Evolutionary conservation across 805 yeast species (phyloP).

Genomic region (Myxozyma neglecta): DNA sequence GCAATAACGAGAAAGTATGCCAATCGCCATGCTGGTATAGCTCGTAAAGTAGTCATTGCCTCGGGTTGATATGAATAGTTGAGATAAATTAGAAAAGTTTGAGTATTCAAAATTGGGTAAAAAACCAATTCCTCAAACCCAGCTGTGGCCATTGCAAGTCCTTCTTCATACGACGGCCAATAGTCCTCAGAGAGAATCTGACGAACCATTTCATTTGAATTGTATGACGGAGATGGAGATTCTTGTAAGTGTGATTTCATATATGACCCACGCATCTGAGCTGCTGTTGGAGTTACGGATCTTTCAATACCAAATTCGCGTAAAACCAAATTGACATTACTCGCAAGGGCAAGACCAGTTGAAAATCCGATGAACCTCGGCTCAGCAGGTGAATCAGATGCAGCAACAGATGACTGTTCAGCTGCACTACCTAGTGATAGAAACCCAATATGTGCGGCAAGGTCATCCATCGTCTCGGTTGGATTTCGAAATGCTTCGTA

Average conservation of each 20-base stretch:
- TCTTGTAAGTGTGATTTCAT: not conserved
- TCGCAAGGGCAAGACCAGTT: conserved; percentile 23
- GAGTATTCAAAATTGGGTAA: conserved; percentile 16
- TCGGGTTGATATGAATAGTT: conserved; percentile 19
- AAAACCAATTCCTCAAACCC: conserved; percentile 22
- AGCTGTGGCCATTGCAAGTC: not conserved
- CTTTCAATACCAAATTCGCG: conserved; percentile 9
- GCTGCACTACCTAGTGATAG: conserved; percentile 27
- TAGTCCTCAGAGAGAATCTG: not conserved
- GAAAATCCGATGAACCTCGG: conserved; percentile 29
- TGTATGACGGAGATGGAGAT: not conserved
- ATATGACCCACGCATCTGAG: conserved; percentile 12
- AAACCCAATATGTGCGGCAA: conserved; percentile 23
- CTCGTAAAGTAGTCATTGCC: conserved; percentile 1
- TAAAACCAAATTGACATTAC: conserved; percentile 10
- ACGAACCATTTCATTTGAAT: not conserved
- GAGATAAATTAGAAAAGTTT: conserved; percentile 18
- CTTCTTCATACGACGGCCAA: conserved; percentile 23
- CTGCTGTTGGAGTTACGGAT: conserved; percentile 5
- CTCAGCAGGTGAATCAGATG: conserved; percentile 24
- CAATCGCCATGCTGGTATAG: conserved; percentile 17
- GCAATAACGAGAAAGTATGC: conserved; percentile 15
- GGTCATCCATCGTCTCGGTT: conserved; percentile 24
- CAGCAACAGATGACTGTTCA: conserved; percentile 18
- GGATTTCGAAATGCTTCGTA: conserved; percentile 29